Evolutionary conservation across 176 grass and related monocot genomes (phyloP).

Genomic region (Oryza nivara): DNA sequence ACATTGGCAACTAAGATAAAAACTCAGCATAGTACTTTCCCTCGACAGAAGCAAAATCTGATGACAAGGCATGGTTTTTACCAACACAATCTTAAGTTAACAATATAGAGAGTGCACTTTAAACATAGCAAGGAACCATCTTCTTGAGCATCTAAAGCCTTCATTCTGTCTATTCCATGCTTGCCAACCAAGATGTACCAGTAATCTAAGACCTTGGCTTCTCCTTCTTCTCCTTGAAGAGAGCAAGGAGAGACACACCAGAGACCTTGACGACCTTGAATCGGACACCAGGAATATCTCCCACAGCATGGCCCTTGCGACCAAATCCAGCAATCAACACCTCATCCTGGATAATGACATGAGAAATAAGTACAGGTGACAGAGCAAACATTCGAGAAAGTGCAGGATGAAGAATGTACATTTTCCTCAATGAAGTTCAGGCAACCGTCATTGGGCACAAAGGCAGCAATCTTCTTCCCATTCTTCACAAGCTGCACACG

Average conservation of each 20-base stretch:
- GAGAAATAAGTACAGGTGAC: background rate
- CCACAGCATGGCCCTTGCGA: slow-evolving; percentile 66
- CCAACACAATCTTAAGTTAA: slow-evolving; percentile 45
- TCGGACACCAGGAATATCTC: slow-evolving; percentile 75
- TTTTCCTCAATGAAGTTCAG: slow-evolving; percentile 76
- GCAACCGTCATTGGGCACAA: slow-evolving; percentile 72
- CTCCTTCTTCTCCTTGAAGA: slow-evolving; percentile 76
- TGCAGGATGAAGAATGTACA: background rate
- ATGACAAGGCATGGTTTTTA: slow-evolving; percentile 29
- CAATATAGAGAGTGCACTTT: slow-evolving; percentile 34
- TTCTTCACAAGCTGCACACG: slow-evolving; percentile 75
- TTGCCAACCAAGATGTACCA: slow-evolving; percentile 3
- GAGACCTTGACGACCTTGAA: slow-evolving; percentile 86
- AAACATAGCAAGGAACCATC: slow-evolving; percentile 48
- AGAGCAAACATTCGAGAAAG: background rate
- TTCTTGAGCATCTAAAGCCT: slow-evolving; percentile 33
- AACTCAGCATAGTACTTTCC: too few relatives aligned
- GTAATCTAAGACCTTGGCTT: slow-evolving; percentile 64
- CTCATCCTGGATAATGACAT: slow-evolving; percentile 47
- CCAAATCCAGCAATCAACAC: slow-evolving; percentile 75
- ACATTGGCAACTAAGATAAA: background rate
- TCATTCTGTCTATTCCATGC: slow-evolving; percentile 28
- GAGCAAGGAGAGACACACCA: slow-evolving; percentile 70
- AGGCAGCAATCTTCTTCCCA: slow-evolving; percentile 78
- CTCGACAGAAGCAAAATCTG: background rate